Percentiles rank a stretch among this genome's conserved stretches.
Evolutionary conservation across 2,329 filamentous ascomycete species (phyloP).

Genomic region (Talaromyces sp.): DNA sequence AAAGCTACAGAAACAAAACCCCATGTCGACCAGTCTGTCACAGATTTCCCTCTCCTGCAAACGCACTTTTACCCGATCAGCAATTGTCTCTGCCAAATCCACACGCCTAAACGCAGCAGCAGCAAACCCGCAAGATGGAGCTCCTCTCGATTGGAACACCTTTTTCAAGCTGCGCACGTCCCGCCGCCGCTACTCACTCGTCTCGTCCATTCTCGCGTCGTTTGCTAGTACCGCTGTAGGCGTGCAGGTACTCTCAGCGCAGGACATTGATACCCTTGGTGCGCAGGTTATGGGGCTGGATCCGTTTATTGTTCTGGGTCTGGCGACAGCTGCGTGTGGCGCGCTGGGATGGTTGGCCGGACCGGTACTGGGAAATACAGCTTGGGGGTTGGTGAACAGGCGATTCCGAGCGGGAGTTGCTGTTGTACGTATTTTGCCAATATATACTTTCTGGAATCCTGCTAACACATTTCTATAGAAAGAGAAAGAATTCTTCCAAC

Average conservation of each 20-base stretch:
- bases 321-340: conserved; percentile 70
- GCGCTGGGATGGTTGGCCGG: conserved; percentile 85
- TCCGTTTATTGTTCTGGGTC: conserved; percentile 76
- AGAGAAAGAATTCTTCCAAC: conserved; percentile 87
- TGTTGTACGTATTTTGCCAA: conserved; percentile 45
- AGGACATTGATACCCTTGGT: conserved; percentile 60
- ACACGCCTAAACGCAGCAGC: conserved; percentile 18
- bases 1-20: neutral
- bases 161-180: conserved; percentile 88
- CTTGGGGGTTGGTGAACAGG: conserved; percentile 73
- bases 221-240: conserved; percentile 53
- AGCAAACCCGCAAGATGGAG: conserved; percentile 17
- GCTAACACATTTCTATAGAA: conserved; percentile 52
- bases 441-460: neutral
- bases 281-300: conserved; percentile 76
- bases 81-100: neutral
- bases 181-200: conserved; percentile 76
- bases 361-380: conserved; percentile 70
- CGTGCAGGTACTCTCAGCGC: conserved; percentile 56
- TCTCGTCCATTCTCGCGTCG: conserved; percentile 65
- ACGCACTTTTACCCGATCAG: conserved; percentile 5
- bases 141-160: conserved; percentile 75
- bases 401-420: conserved; percentile 67
- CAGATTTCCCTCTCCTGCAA: conserved; percentile 5
- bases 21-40: conserved; percentile 3